Evolutionary conservation across 352 stramenopile species (phyloP).

Genomic region (Phytophthora litchii): DNA sequence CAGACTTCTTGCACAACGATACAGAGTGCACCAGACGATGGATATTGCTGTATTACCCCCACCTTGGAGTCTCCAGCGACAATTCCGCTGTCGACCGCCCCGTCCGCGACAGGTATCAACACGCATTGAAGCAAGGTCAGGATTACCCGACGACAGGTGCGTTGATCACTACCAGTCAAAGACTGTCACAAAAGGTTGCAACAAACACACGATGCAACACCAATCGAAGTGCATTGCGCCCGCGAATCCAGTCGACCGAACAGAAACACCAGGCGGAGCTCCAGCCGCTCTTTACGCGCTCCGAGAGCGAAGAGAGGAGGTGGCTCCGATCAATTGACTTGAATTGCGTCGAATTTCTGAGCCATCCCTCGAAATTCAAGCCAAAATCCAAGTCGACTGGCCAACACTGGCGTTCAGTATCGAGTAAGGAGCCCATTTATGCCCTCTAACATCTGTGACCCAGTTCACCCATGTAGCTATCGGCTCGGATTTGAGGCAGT

Average conservation of each 20-base stretch:
- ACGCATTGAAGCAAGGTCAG: conserved; percentile 1
- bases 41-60: no score
- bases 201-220: conserved; percentile 2
- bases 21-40: no score
- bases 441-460: conserved; percentile 14
- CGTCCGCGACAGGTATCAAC: conserved; percentile 8
- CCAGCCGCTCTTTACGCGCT: neutral
- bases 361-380: conserved; percentile 8
- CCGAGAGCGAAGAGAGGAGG: neutral
- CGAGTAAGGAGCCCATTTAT: conserved; percentile 6
- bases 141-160: conserved; percentile 6
- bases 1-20: no score
- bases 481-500: conserved; percentile 27
- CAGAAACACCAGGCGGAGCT: conserved; percentile 16
- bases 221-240: conserved; percentile 11
- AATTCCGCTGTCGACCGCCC: conserved; percentile 3
- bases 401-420: conserved; percentile 8
- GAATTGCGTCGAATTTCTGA: conserved; percentile 11
- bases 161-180: conserved; percentile 8
- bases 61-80: neutral
- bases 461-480: conserved; percentile 35
- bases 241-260: conserved; percentile 17
- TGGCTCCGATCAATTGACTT: conserved; percentile 13
- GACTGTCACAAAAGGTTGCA: neutral
- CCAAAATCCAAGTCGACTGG: conserved; percentile 22